Percentiles rank a stretch among this genome's conserved stretches.
These are phyloP conservation scores for Zea luxurians DNA, from an alignment of 176 grass and related monocot genomes.

Conservation along the genomic window DNA sequence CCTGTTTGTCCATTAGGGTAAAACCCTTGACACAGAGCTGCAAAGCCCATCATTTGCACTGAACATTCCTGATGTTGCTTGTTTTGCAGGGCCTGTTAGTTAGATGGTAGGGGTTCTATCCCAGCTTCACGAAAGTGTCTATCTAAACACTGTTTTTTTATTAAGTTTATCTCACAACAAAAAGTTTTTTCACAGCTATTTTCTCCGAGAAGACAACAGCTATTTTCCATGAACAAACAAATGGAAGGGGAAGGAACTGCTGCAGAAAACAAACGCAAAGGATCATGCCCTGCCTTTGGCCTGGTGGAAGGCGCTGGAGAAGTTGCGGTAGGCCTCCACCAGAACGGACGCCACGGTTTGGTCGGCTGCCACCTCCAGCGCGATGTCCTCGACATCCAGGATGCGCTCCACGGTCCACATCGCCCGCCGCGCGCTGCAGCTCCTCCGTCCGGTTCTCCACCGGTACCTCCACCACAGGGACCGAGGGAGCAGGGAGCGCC, in stretches of 20 bases:
- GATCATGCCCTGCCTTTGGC: not conserved
- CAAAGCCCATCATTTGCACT: not conserved
- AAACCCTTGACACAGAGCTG: not conserved
- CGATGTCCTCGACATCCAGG: slow-evolving; percentile 71
- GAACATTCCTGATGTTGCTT: slow-evolving; percentile 8
- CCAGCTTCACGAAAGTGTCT: no score
- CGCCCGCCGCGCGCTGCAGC: slow-evolving; percentile 48
- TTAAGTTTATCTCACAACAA: no score
- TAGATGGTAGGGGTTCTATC: no score
- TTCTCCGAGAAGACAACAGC: no score
- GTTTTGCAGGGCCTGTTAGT: no score
- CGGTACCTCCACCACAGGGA: slow-evolving; percentile 62
- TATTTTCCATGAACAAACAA: no score
- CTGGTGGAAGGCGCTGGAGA: slow-evolving; percentile 56
- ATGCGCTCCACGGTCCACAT: slow-evolving; percentile 87
- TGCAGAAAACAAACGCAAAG: no score
- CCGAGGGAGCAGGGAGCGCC: no score
- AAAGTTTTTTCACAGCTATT: no score
- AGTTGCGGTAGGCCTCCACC: slow-evolving; percentile 75
- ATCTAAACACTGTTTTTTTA: no score
- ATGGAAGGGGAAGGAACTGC: no score
- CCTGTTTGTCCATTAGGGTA: slow-evolving; percentile 72
- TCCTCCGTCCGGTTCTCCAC: slow-evolving; percentile 56
- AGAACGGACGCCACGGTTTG: slow-evolving; percentile 62
- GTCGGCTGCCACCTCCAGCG: slow-evolving; percentile 54